Base-by-base conservation (phyloP, 345 rosid genomes). In the Populus nigra region DNA sequence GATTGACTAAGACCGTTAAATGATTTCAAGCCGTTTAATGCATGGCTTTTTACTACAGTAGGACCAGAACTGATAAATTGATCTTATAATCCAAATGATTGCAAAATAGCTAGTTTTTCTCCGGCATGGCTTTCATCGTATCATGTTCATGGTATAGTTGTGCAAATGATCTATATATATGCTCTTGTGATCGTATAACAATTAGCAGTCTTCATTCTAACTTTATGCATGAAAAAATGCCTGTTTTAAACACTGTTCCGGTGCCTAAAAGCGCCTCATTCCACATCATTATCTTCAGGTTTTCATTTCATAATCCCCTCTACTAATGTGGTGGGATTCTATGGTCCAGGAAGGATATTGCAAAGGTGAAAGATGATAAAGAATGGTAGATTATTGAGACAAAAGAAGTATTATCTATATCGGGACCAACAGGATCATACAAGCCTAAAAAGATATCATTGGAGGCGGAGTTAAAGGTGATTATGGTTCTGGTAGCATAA, bases 311-410 rank as follows among this genome's bases (percentile, higher is more conserved):
- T 77, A 8, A 69, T 73, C 55, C 39, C 83, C 39, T 84, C 82
- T 84, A 71, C 23, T 82, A 57, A 68, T 39, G 45, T 75, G 71
- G 22, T 65, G 43, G 66, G 47, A 49, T 63, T 74, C 81, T 76
- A 77, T 88, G 73, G 83, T 84, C 83, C 92, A 93, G 98, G 86
- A 92, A 92, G 91, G 97, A 93, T 81, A 91, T 92, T 10, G 89
- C 93, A 33, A 92, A 90, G 87, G 96, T 92, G 80, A 90, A 89
- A 84, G 96, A 93, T 41, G 97, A 92, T 35, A 88, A 90, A 68
- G 98, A 92, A 87, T 96, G 98, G 97, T 94, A 96, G 76, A 90
- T 96, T 25, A 88, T 88, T 22, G 94, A 96, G 90, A 86, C 91
- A 23, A 87, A 88, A 81, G 91, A 88, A 65, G 96, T 94, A 8